Evolutionary conservation across 2,329 filamentous ascomycete species (phyloP).

Genomic region (Coniochaeta prunicola): DNA sequence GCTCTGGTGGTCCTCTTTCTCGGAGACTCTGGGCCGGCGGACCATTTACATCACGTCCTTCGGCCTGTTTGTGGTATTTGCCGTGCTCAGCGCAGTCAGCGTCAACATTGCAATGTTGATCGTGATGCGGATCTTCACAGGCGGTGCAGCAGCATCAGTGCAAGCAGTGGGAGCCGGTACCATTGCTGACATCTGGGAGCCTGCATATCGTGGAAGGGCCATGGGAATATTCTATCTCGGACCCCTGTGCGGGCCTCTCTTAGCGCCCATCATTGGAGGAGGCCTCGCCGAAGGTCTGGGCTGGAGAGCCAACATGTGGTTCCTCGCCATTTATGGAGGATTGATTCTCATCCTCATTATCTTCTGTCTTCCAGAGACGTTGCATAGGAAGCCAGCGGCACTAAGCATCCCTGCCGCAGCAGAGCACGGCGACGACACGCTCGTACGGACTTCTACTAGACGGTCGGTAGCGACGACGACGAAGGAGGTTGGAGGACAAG

Average conservation of each 20-base stretch:
- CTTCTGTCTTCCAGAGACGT: slow-evolving; percentile 59
- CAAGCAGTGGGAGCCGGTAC: slow-evolving; percentile 80
- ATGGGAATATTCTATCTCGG: slow-evolving; percentile 82
- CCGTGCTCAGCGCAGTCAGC: slow-evolving; percentile 60
- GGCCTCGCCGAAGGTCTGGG: slow-evolving; percentile 59
- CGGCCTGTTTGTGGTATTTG: slow-evolving; percentile 63
- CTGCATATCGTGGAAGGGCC: slow-evolving; percentile 63
- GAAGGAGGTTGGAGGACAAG: slow-evolving; percentile 40
- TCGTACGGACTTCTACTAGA: slow-evolving; percentile 50
- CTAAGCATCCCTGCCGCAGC: neutral
- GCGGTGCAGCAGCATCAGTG: slow-evolving; percentile 71
- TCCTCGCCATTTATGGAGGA: slow-evolving; percentile 63
- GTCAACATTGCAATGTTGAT: slow-evolving; percentile 69
- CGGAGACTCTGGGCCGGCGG: slow-evolving; percentile 63
- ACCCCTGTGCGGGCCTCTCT: slow-evolving; percentile 64
- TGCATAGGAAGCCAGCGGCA: slow-evolving; percentile 28
- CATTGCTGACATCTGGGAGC: slow-evolving; percentile 74
- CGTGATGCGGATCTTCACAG: slow-evolving; percentile 64
- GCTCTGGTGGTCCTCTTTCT: slow-evolving; percentile 81
- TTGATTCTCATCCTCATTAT: slow-evolving; percentile 47
- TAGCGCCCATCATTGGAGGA: slow-evolving; percentile 73
- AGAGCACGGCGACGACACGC: slow-evolving; percentile 9
- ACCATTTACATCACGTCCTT: slow-evolving; percentile 77
- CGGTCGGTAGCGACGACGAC: slow-evolving; percentile 54
- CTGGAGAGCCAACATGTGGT: slow-evolving; percentile 76